These are phyloP conservation scores for Xylaria intraflava DNA, from an alignment of 495 filamentous ascomycete genomes.

Conservation along the genomic window DNA sequence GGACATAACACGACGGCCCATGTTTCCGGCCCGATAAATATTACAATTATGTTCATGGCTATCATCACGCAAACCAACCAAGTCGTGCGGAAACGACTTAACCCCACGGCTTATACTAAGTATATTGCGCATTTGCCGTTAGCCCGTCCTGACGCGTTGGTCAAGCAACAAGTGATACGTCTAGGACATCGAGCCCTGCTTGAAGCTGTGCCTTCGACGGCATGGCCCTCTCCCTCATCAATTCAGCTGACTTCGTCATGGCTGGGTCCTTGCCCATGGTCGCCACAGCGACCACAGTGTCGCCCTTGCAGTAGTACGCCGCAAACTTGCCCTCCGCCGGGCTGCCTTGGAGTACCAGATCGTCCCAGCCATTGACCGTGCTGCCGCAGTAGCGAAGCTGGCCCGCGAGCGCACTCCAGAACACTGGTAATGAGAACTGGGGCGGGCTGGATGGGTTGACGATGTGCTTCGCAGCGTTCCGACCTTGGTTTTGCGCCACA, in stretches of 20 bases:
- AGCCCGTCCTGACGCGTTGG: neutral
- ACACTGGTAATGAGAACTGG: conserved; percentile 80
- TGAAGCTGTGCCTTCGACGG: conserved; percentile 69
- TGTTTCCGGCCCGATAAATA: too few relatives aligned
- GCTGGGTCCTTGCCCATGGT: conserved; percentile 86
- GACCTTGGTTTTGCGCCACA: conserved; percentile 88
- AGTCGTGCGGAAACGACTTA: too few relatives aligned
- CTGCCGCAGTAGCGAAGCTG: conserved; percentile 92
- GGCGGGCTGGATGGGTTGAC: conserved; percentile 51
- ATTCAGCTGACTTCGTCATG: conserved; percentile 73
- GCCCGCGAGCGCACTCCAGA: conserved; percentile 87
- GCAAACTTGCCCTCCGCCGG: conserved; percentile 77
- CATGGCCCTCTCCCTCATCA: conserved; percentile 82
- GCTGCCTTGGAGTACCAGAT: conserved; percentile 68
- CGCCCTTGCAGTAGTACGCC: conserved; percentile 82
- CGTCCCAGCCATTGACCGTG: conserved; percentile 73
- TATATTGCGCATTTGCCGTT: neutral
- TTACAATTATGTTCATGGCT: too few relatives aligned
- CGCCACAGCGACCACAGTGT: conserved; percentile 85
- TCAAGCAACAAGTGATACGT: conserved; percentile 28
- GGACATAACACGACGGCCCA: too few relatives aligned
- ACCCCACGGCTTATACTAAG: too few relatives aligned
- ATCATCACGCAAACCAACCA: too few relatives aligned
- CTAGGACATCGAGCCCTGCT: conserved; percentile 66
- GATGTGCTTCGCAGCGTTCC: conserved; percentile 69